Percentiles rank a stretch among this genome's conserved stretches.
These are phyloP conservation scores for Chloranthus sessilifolius DNA, from an alignment of 164 flowering plant genomes.

Conservation along the genomic window DNA sequence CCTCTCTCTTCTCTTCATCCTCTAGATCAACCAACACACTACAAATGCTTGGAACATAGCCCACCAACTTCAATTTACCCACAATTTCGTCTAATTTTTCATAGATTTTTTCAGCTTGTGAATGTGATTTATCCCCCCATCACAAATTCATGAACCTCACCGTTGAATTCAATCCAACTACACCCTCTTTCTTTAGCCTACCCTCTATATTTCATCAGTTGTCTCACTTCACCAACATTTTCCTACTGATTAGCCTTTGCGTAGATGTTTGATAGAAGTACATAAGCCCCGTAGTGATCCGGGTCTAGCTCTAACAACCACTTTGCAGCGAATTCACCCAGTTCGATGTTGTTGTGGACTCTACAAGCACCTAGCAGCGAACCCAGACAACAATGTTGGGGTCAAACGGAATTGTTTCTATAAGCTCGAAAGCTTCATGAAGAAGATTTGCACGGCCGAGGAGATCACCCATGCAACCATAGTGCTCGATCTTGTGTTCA, in stretches of 20 bases:
- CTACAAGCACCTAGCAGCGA: constrained; percentile 66
- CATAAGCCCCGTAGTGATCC: constrained; percentile 73
- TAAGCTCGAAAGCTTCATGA: constrained; percentile 53
- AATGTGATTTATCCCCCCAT: constrained; percentile 54
- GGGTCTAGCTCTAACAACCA: constrained; percentile 57
- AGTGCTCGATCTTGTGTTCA: constrained; percentile 63
- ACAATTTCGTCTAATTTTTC: constrained; percentile 48
- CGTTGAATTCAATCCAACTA: constrained; percentile 58
- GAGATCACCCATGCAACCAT: constrained; percentile 84
- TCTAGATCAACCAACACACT: constrained; percentile 55
- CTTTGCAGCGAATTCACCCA: constrained; percentile 73
- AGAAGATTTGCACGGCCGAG: constrained; percentile 63
- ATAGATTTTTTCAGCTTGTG: constrained; percentile 44
- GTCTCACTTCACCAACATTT: constrained; percentile 50
- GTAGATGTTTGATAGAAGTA: constrained; percentile 64
- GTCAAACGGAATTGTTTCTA: constrained; percentile 65
- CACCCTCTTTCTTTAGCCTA: constrained; percentile 54
- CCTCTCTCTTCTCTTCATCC: constrained; percentile 65
- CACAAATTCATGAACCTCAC: constrained; percentile 51
- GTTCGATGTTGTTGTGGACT: constrained; percentile 46
- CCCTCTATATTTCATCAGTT: constrained; percentile 50
- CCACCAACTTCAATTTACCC: constrained; percentile 36
- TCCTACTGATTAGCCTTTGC: constrained; percentile 59
- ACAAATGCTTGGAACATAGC: constrained; percentile 47
- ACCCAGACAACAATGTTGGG: constrained; percentile 73